Percentiles rank a stretch among this genome's conserved stretches.
Conservation (phyloP, 495 filamentous ascomycete species). For the Darksidea phi region DNA sequence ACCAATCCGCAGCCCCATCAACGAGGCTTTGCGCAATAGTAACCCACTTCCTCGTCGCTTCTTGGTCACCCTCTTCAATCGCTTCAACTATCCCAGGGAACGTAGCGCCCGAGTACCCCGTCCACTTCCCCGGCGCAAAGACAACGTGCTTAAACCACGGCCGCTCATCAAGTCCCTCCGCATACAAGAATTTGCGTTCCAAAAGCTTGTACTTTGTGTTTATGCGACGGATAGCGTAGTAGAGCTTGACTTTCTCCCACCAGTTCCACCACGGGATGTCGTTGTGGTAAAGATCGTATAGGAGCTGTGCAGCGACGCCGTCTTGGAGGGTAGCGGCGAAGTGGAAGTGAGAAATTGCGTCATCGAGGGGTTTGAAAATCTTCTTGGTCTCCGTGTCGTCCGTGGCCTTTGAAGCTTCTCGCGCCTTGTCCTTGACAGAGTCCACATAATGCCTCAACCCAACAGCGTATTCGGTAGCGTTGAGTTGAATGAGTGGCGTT, state of each 20-base stretch:
- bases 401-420: not conserved
- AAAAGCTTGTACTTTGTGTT: constrained; percentile 64
- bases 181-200: constrained; percentile 61
- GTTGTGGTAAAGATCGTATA: constrained; percentile 49
- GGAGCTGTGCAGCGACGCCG: constrained; percentile 52
- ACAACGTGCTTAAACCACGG: constrained; percentile 70
- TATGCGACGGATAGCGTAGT: constrained; percentile 51
- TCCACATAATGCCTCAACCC: constrained; percentile 52
- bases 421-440: constrained; percentile 50
- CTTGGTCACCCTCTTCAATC: constrained; percentile 53
- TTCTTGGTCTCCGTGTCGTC: not conserved
- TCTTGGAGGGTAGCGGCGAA: constrained; percentile 54
- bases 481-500: constrained; percentile 44
- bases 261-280: constrained; percentile 74
- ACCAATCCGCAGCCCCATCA: constrained; percentile 32
- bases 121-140: constrained; percentile 78
- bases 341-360: constrained; percentile 51
- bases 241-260: constrained; percentile 65
- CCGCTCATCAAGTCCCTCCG: constrained; percentile 57
- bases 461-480: constrained; percentile 45
- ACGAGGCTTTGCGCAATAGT: constrained; percentile 39
- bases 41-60: constrained; percentile 39
- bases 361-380: constrained; percentile 50
- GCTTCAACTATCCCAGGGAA: constrained; percentile 64
- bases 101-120: constrained; percentile 77